Percentiles rank a stretch among this genome's conserved stretches.
phyloP scores from a whole-genome alignment of 805 yeast genomes.

The Teunomyces pallodes region DNA sequence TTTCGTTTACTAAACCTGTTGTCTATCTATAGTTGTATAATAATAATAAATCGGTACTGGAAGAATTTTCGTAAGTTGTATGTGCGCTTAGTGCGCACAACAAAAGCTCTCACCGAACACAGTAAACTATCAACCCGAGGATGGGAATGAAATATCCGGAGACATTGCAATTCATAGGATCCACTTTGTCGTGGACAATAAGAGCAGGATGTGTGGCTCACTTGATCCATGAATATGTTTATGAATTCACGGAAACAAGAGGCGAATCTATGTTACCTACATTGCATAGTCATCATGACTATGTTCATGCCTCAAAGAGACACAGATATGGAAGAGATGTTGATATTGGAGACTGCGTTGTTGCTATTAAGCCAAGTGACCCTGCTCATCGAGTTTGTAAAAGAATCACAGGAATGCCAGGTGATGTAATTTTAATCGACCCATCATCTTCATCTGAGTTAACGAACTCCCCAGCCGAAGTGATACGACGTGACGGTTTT shows the following conservation, averaged over 20 bases:
- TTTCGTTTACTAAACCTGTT: constrained; percentile 18
- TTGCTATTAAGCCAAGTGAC: constrained; percentile 86
- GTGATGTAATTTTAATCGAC: constrained; percentile 78
- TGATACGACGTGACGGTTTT: constrained; percentile 36
- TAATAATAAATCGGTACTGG: neutral
- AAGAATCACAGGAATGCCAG: constrained; percentile 94
- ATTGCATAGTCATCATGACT: constrained; percentile 68
- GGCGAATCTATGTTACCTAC: constrained; percentile 98
- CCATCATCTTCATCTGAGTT: constrained; percentile 60
- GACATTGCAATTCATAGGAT: constrained; percentile 24
- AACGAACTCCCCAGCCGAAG: constrained; percentile 28
- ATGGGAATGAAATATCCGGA: constrained; percentile 5
- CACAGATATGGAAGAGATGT: constrained; percentile 64
- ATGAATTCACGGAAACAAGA: constrained; percentile 75
- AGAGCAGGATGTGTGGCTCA: constrained; percentile 67
- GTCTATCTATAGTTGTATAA: neutral
- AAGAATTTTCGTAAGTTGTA: no score
- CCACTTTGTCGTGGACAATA: constrained; percentile 48
- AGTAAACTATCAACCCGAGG: neutral
- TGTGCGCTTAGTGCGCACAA: neutral
- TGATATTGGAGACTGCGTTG: constrained; percentile 80
- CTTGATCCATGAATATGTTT: constrained; percentile 60
- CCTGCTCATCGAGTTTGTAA: constrained; percentile 86
- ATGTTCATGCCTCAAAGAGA: constrained; percentile 69
- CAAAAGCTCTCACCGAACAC: neutral